A percentile compares a stretch with the other conserved stretches of the same genome.
Conservation (phyloP, 768 basidiomycete species). For the Chiua virens region DNA sequence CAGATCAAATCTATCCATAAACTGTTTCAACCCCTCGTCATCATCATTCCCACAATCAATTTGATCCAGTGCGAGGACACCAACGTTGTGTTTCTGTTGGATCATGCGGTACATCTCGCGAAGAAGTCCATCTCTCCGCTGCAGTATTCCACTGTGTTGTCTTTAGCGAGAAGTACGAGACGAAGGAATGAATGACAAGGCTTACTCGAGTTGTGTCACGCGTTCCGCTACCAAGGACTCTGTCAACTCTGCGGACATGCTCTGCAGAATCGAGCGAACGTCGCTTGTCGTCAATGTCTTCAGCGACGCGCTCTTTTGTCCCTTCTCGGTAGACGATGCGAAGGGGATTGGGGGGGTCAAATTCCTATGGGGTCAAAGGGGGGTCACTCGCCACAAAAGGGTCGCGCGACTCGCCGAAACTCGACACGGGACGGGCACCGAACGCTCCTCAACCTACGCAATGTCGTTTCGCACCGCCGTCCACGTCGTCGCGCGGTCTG, state of each 20-base stretch:
- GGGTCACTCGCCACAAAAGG: slow-evolving; percentile 4
- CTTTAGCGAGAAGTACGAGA: neutral
- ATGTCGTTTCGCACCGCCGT: slow-evolving; percentile 17
- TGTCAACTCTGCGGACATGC: slow-evolving; percentile 25
- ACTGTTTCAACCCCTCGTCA: slow-evolving; percentile 44
- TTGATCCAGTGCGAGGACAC: slow-evolving; percentile 38
- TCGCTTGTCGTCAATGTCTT: neutral
- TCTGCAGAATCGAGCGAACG: slow-evolving; percentile 1
- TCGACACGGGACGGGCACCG: neutral
- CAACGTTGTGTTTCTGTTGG: slow-evolving; percentile 48
- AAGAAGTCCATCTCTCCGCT: slow-evolving; percentile 69
- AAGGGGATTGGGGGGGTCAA: slow-evolving; percentile 11
- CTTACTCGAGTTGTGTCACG: slow-evolving; percentile 35
- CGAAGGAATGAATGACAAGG: neutral
- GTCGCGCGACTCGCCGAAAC: neutral
- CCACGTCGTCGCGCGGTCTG: slow-evolving; percentile 9
- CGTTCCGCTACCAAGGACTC: slow-evolving; percentile 41
- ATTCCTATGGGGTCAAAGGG: neutral
- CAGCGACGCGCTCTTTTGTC: slow-evolving; percentile 7
- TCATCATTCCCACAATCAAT: slow-evolving; percentile 33
- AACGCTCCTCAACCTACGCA: neutral
- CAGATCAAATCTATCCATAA: slow-evolving; percentile 59
- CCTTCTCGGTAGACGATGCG: neutral
- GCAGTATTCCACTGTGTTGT: slow-evolving; percentile 52
- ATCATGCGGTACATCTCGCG: slow-evolving; percentile 71